Evolutionary conservation across 805 yeast species (phyloP).

Genomic region (Saccharomyces mikatae): DNA sequence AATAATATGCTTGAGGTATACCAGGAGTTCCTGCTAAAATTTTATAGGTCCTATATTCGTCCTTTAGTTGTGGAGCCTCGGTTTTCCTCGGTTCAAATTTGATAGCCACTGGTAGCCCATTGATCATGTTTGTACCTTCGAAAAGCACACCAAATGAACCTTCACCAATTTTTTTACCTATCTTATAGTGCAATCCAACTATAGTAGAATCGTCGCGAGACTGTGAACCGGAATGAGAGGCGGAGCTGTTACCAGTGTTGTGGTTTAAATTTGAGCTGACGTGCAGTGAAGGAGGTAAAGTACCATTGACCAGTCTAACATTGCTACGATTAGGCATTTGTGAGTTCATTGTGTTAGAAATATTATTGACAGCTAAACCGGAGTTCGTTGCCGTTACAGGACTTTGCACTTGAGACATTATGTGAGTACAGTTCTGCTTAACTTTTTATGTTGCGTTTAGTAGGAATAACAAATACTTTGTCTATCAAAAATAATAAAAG

Average conservation of each 20-base stretch:
- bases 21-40: conserved; percentile 75
- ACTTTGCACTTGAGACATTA: background rate
- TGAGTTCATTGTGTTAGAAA: background rate
- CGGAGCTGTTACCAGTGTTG: background rate
- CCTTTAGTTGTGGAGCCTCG: conserved; percentile 95
- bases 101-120: conserved; percentile 90
- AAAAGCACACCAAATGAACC: conserved; percentile 97
- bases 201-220: conserved; percentile 28
- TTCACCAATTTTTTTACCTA: conserved; percentile 96
- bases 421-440: background rate
- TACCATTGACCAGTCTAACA: background rate
- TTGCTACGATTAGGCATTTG: background rate
- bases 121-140: conserved; percentile 88
- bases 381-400: background rate
- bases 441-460: background rate
- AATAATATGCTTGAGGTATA: conserved; percentile 93
- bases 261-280: conserved; percentile 1
- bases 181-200: conserved; percentile 92
- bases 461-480: background rate
- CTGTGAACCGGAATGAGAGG: background rate
- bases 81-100: conserved; percentile 95
- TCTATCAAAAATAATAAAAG: background rate
- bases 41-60: conserved; percentile 93
- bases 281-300: background rate
- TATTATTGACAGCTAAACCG: background rate